phyloP scores from a whole-genome alignment of 148 eudicot species.

The Fagopyrum tataricum region DNA sequence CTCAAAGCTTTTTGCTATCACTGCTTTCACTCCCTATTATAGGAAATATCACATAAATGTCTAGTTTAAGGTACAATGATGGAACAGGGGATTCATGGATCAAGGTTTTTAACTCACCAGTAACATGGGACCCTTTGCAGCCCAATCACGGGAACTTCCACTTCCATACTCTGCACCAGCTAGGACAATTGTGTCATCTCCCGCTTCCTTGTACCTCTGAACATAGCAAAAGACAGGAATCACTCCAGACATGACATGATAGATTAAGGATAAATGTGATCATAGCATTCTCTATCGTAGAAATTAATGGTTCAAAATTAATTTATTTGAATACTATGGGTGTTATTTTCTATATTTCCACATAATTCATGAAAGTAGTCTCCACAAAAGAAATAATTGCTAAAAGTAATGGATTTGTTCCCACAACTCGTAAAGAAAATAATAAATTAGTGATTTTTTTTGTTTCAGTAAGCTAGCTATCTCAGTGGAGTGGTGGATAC shows the following conservation, averaged over 20 bases:
- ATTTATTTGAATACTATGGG: background rate
- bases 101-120: slow-evolving; percentile 34
- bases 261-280: too few relatives aligned
- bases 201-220: slow-evolving; percentile 90
- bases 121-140: slow-evolving; percentile 99
- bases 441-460: too few relatives aligned
- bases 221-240: background rate
- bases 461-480: too few relatives aligned
- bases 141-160: slow-evolving; percentile 99
- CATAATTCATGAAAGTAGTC: too few relatives aligned
- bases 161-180: slow-evolving; percentile 99
- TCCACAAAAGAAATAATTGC: too few relatives aligned
- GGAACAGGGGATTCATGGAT: background rate
- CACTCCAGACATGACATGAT: too few relatives aligned
- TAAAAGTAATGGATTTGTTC: too few relatives aligned
- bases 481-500: too few relatives aligned
- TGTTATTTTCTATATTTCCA: background rate
- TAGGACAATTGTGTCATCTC: slow-evolving; percentile 70
- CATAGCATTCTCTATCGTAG: too few relatives aligned
- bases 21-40: slow-evolving; percentile 95
- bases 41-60: background rate
- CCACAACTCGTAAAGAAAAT: too few relatives aligned
- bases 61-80: too few relatives aligned
- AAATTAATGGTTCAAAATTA: too few relatives aligned
- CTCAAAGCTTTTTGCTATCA: slow-evolving; percentile 93